These are phyloP conservation scores for Pseudonitzschia multiseries DNA, from an alignment of 108 stramenopile species.

Conservation along the genomic window DNA sequence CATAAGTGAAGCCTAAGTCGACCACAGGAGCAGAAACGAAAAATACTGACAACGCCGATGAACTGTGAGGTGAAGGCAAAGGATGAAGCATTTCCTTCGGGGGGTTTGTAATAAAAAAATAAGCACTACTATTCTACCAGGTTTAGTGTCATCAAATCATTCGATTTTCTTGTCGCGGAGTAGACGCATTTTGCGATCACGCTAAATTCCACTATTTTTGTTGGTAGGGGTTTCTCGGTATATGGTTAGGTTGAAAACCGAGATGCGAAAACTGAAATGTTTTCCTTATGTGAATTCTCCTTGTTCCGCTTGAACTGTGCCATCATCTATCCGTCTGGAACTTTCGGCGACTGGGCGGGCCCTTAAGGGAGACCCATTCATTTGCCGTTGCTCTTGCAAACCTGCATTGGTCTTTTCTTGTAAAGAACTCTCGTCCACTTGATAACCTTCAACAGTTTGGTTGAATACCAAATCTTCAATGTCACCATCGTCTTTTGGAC, in stretches of 20 bases:
- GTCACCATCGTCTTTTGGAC: slow-evolving; percentile 24
- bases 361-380: slow-evolving; percentile 3
- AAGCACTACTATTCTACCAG: not conserved
- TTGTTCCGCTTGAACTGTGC: not conserved
- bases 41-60: not conserved
- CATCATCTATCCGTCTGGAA: slow-evolving; percentile 6
- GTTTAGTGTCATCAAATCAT: no score
- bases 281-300: slow-evolving; percentile 18
- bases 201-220: no score
- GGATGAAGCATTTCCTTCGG: not conserved
- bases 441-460: slow-evolving; percentile 42
- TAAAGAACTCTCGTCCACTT: slow-evolving; percentile 40
- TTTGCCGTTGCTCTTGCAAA: slow-evolving; percentile 10
- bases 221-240: no score
- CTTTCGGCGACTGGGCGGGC: not conserved
- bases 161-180: no score
- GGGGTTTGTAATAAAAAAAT: not conserved
- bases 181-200: no score
- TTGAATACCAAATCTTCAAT: slow-evolving; percentile 43
- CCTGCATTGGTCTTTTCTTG: slow-evolving; percentile 37
- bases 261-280: no score
- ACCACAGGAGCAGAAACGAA: not conserved
- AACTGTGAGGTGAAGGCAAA: not conserved
- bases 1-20: not conserved
- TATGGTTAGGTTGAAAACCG: no score